These are phyloP conservation scores for Aspergillus sp. DNA, from an alignment of 2,329 filamentous ascomycete genomes.

Conservation along the genomic window DNA sequence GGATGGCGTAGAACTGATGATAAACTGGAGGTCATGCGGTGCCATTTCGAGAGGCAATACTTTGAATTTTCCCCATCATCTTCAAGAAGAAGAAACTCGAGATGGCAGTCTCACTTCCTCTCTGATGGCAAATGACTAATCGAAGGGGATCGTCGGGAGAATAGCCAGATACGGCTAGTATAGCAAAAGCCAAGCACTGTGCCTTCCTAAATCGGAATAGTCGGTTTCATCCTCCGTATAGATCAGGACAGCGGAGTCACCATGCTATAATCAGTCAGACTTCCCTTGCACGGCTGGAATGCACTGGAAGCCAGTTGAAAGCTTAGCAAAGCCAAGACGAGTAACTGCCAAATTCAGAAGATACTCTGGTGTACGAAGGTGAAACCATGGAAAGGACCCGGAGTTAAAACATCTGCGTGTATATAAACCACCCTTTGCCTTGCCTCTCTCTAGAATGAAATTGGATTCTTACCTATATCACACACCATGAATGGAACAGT, in stretches of 20 bases:
- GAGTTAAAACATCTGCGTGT: no score
- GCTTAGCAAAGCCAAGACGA: background rate
- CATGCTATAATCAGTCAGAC: background rate
- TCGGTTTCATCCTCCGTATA: no score
- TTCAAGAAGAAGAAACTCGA: background rate
- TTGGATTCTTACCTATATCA: background rate
- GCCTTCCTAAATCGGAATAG: slow-evolving; percentile 3
- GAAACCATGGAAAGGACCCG: no score
- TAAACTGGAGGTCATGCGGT: background rate
- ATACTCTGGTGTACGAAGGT: background rate
- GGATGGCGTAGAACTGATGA: background rate
- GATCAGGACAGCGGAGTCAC: no score
- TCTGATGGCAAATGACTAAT: background rate
- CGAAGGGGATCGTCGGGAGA: no score
- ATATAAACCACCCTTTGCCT: background rate
- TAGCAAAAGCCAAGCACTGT: background rate
- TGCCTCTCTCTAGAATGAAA: background rate
- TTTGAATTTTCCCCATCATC: accelerated
- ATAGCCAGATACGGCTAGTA: background rate
- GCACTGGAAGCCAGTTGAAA: background rate
- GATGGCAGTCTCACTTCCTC: background rate
- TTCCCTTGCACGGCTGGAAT: no score
- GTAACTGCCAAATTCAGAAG: background rate
- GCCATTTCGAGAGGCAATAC: background rate
- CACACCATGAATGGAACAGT: slow-evolving; percentile 23